phyloP scores from a whole-genome alignment of 441 rosid species.

The Gossypium schwendimanii region DNA sequence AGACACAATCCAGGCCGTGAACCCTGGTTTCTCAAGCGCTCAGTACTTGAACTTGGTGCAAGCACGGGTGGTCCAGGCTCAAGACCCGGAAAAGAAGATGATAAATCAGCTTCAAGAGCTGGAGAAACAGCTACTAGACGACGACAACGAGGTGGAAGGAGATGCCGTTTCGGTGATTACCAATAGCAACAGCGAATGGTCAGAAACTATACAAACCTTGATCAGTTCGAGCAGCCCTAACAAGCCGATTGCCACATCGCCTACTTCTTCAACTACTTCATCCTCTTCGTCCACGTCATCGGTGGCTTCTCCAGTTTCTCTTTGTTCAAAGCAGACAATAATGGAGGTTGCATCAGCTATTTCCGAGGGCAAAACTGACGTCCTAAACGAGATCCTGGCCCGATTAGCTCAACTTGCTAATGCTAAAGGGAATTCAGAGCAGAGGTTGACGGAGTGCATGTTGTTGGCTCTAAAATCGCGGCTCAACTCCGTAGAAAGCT shows the following conservation, averaged over 20 bases:
- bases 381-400: slow-evolving; percentile 51
- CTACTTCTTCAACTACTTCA: slow-evolving; percentile 59
- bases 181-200: slow-evolving; percentile 72
- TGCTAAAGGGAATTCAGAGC: slow-evolving; percentile 57
- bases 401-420: slow-evolving; percentile 48
- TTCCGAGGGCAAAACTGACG: slow-evolving; percentile 53
- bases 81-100: slow-evolving; percentile 62
- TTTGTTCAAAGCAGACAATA: slow-evolving; percentile 45
- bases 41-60: slow-evolving; percentile 34
- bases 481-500: slow-evolving; percentile 37
- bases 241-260: slow-evolving; percentile 47
- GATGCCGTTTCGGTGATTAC: slow-evolving; percentile 70
- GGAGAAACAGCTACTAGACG: slow-evolving; percentile 71
- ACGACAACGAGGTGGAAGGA: slow-evolving; percentile 44
- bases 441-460: slow-evolving; percentile 59
- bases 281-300: slow-evolving; percentile 56
- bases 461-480: slow-evolving; percentile 52
- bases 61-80: slow-evolving; percentile 20
- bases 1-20: slow-evolving; percentile 20
- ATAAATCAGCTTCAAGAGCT: slow-evolving; percentile 71
- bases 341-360: slow-evolving; percentile 70
- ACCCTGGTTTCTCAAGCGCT: slow-evolving; percentile 21
- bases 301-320: slow-evolving; percentile 47
- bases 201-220: slow-evolving; percentile 58
- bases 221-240: slow-evolving; percentile 33